Conservation (phyloP, 192 early-diverging fungal species). For the Funneliformis mosseae region DNA sequence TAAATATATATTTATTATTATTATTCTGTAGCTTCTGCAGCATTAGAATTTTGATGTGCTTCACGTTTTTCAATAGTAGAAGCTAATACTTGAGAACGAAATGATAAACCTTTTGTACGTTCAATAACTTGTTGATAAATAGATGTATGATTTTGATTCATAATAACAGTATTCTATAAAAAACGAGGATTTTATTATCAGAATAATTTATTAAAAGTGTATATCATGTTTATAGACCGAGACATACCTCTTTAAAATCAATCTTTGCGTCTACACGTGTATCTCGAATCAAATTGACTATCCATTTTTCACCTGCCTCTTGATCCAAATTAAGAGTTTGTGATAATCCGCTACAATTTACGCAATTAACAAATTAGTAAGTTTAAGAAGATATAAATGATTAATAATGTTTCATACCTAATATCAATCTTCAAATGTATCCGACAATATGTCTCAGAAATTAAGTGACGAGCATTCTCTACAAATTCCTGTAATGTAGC, state of each 20-base stretch:
- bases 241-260: slow-evolving; percentile 78
- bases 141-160: slow-evolving; percentile 85
- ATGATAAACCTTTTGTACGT: slow-evolving; percentile 86
- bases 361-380: neutral
- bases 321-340: slow-evolving; percentile 82
- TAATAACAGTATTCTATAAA: slow-evolving; percentile 81
- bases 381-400: neutral
- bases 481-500: slow-evolving; percentile 90
- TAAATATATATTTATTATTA: neutral
- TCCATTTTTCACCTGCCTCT: slow-evolving; percentile 96
- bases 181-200: neutral
- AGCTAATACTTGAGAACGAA: slow-evolving; percentile 87
- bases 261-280: slow-evolving; percentile 97
- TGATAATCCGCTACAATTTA: slow-evolving; percentile 62
- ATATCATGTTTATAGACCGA: slow-evolving; percentile 5
- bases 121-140: slow-evolving; percentile 97
- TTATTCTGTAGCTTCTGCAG: slow-evolving; percentile 20
- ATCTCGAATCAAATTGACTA: slow-evolving; percentile 94
- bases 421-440: slow-evolving; percentile 97
- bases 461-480: slow-evolving; percentile 90
- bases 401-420: slow-evolving; percentile 35
- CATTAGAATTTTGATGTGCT: slow-evolving; percentile 37
- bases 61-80: slow-evolving; percentile 91
- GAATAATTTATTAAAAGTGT: neutral
- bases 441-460: slow-evolving; percentile 96